Evolutionary conservation across 805 yeast species (phyloP), one percentile per base, ranked within the genome.

Genomic region (Wickerhamiella galacta): DNA sequence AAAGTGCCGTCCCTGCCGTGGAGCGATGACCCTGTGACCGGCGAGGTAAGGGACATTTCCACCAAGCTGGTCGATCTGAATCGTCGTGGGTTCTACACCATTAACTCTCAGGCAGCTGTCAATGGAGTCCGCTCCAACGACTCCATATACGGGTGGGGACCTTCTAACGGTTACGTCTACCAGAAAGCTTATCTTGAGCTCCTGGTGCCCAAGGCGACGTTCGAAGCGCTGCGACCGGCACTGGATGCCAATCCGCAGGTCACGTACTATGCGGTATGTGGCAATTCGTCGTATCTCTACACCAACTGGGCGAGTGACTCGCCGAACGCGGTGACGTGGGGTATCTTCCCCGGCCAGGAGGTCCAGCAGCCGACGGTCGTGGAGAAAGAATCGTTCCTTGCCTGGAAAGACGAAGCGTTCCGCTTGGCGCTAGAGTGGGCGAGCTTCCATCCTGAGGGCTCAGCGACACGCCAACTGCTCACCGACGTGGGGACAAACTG

Each of bases 261-360:
- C 44, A 74, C 93, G 3, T 87, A 70, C 57, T 85, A 82, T 50
- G 75, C 85, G 4, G 82, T 80, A 19, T 26, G 32, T n/a, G 35
- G 38, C 17, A 62, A 64, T 44, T 68, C 68, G 45, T 71, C 68
- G 27, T 55, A 70, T 26, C 60, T 83, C 34, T 41, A 43, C 14
- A 70, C 93, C 31, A 85, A 85, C 54, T 72, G 82, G 30, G 66
- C 66, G 16, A 73, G 69, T 28, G 80, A 74, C 37, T 77, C 72
- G 40, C 83, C 92, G 41, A 85, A 81, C 50, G 95, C 96, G 6
- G 95, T 87, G 36, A 87, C 96, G 14, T 87, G 96, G 96, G 96
- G 96, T 41, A 82, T 85, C 35, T 83, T 81, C 71, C 95, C 96
- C 18, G 94, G 94, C 24, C 77, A 76, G 49, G 95, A 87, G 58